These are phyloP conservation scores for Beta macrorhiza DNA, from an alignment of 179 eudicot genomes.

Conservation along the genomic window DNA sequence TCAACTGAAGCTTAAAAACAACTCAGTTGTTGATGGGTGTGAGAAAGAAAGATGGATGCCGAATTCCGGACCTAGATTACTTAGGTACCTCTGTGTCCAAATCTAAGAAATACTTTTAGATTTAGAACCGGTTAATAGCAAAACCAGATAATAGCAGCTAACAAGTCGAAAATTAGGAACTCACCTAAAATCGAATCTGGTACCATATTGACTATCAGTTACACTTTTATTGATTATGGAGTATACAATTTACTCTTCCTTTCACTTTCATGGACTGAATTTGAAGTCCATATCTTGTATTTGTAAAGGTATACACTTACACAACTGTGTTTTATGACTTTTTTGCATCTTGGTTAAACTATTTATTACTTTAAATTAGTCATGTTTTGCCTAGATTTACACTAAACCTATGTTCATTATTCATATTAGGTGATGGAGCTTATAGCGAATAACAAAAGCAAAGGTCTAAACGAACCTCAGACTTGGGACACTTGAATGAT, in stretches of 20 bases:
- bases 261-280: not conserved
- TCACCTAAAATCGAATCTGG: not conserved
- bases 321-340: not conserved
- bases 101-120: not conserved
- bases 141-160: not conserved
- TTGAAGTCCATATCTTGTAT: not conserved
- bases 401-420: not conserved
- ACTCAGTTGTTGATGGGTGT: not conserved
- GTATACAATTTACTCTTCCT: not conserved
- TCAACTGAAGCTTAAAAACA: not conserved
- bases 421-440: not conserved
- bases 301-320: not conserved
- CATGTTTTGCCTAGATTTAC: not conserved
- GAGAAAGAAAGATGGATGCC: not conserved
- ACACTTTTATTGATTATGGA: no score
- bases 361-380: no score
- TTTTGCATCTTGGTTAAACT: not conserved
- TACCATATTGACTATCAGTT: not conserved
- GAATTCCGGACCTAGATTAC: not conserved
- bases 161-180: not conserved
- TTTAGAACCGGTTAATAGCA: not conserved
- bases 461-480: slow-evolving; percentile 33
- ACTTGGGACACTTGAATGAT: slow-evolving; percentile 23
- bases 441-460: not conserved
- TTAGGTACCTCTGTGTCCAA: not conserved